Evolutionary conservation across 139 green algal genomes (phyloP).

Genomic region (Chlamydomonas schloesseri): DNA sequence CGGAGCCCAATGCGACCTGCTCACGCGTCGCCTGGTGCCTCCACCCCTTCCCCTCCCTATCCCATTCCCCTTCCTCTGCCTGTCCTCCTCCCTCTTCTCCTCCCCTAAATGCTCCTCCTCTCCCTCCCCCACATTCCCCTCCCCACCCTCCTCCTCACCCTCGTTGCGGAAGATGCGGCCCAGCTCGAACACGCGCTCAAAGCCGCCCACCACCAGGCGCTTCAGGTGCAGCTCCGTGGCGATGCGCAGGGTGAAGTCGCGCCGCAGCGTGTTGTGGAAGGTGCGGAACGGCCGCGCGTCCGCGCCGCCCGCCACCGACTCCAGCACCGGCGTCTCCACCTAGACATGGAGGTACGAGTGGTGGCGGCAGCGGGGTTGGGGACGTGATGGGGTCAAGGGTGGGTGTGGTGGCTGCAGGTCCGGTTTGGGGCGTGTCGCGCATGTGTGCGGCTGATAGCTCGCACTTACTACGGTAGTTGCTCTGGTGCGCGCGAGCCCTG

Average conservation of each 20-base stretch:
- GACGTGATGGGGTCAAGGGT: no score
- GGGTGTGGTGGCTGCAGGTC: no score
- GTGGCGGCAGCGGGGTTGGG: no score
- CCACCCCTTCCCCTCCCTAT: no score
- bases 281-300: conserved; percentile 97
- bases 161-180: conserved; percentile 98
- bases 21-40: no score
- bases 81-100: background rate
- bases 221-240: conserved; percentile 99
- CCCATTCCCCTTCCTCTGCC: background rate
- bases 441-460: no score
- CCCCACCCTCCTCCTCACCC: conserved; percentile 57
- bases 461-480: no score
- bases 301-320: conserved; percentile 90
- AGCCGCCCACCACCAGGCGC: conserved; percentile 77
- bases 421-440: no score
- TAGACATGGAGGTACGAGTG: no score
- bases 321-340: conserved; percentile 88
- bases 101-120: background rate
- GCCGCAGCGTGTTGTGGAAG: conserved; percentile 93
- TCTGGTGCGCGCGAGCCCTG: no score
- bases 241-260: conserved; percentile 94
- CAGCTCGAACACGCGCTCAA: conserved; percentile 98
- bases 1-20: no score
- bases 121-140: background rate